A percentile compares a stretch with the other conserved stretches of the same genome.
Conservation (phyloP, 306 rosid species). For the Gastrolobium villosum region DNA sequence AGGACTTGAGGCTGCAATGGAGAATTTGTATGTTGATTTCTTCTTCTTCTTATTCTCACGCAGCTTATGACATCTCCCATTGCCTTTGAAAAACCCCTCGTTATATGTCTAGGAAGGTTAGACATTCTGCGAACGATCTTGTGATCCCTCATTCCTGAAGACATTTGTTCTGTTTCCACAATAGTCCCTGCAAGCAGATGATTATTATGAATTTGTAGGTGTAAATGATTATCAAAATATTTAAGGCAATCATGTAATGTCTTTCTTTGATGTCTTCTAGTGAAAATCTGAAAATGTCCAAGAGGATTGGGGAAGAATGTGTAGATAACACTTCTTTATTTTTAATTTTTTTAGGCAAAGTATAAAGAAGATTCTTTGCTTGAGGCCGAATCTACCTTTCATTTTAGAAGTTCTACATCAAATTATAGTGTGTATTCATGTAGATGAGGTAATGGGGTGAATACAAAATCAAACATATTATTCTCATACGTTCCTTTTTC, state of each 20-base stretch:
- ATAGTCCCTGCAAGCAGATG: too few relatives aligned
- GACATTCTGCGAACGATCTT: conserved; percentile 69
- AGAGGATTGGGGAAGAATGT: conserved; percentile 45
- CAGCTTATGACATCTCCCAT: conserved; percentile 56
- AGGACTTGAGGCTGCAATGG: conserved; percentile 43
- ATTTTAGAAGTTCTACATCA: conserved; percentile 34
- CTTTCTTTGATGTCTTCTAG: conserved; percentile 26
- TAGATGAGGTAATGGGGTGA: conserved; percentile 11
- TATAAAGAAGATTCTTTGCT: conserved; percentile 64
- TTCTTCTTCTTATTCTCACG: conserved; percentile 61
- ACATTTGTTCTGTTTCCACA: too few relatives aligned
- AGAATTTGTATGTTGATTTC: conserved; percentile 50
- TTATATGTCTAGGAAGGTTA: conserved; percentile 69
- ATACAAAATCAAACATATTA: conserved; percentile 22
- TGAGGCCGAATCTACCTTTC: conserved; percentile 53
- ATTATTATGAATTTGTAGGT: conserved; percentile 3
- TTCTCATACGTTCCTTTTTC: conserved; percentile 28
- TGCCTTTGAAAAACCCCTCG: conserved; percentile 70
- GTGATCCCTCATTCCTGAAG: conserved; percentile 59
- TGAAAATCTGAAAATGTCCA: conserved; percentile 35
- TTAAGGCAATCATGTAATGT: conserved; percentile 9
- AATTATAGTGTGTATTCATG: neutral
- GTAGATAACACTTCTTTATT: conserved; percentile 53
- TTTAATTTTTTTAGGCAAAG: conserved; percentile 36
- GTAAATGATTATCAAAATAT: conserved; percentile 13